Conservation (phyloP, 148 eudicot genomes). For the Rhododendron mucronatum region DNA sequence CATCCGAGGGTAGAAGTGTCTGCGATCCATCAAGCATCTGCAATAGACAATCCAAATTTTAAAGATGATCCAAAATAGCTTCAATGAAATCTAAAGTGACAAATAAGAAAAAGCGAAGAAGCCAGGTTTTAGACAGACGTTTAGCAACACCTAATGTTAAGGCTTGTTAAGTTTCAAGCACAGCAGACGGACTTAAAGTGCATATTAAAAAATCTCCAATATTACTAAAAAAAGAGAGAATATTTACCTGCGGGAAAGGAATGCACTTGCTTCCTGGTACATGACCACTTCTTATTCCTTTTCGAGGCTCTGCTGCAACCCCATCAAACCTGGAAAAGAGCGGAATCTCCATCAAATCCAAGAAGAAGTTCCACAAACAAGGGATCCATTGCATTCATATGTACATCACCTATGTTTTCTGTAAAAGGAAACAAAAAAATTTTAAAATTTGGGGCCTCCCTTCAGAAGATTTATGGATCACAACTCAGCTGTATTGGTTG, state of each 20-base stretch:
- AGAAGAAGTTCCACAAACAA: background rate
- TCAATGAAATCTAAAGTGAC: background rate
- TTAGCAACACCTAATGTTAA: background rate
- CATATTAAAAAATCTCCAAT: background rate
- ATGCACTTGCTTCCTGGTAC: slow-evolving; percentile 97
- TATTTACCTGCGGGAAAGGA: slow-evolving; percentile 64
- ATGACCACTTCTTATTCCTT: slow-evolving; percentile 94
- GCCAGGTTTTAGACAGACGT: background rate
- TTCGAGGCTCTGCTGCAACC: slow-evolving; percentile 84
- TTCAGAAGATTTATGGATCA: background rate
- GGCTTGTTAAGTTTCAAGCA: background rate
- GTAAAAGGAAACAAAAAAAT: background rate
- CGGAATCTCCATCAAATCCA: slow-evolving; percentile 15
- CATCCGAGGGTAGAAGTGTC: slow-evolving; percentile 58
- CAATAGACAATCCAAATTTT: slow-evolving; percentile 10
- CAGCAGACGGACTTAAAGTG: background rate
- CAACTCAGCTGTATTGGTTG: background rate
- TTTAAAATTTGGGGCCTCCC: background rate
- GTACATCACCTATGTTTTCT: background rate
- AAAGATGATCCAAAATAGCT: background rate
- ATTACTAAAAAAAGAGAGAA: background rate
- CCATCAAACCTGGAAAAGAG: slow-evolving; percentile 75
- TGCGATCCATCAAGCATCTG: slow-evolving; percentile 85
- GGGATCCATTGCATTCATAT: background rate
- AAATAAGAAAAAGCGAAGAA: background rate